phyloP scores from a whole-genome alignment of 192 early-diverging fungal species.

The Coemansia brasiliensis region DNA sequence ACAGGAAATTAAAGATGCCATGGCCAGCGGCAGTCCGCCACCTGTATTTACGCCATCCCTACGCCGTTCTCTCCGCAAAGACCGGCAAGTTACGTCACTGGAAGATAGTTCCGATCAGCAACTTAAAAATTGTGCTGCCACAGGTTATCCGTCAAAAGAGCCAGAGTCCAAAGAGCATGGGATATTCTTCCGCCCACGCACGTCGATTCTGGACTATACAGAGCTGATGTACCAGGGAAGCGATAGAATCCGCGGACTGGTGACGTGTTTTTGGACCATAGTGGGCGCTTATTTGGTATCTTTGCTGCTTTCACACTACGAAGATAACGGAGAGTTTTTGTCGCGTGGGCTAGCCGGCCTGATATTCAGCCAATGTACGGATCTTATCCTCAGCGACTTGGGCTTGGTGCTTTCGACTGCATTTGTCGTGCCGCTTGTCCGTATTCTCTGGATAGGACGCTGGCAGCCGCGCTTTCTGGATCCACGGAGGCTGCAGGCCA shows the following conservation, averaged over 20 bases:
- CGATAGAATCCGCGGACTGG: slow-evolving; percentile 44
- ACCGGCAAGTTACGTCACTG: slow-evolving; percentile 8
- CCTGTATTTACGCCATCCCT: slow-evolving; percentile 35
- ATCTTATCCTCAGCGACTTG: slow-evolving; percentile 71
- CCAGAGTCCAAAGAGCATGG: slow-evolving; percentile 6
- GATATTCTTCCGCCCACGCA: slow-evolving; percentile 32
- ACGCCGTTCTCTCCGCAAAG: slow-evolving; percentile 34
- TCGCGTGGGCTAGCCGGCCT: slow-evolving; percentile 24
- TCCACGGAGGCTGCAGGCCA: slow-evolving; percentile 17
- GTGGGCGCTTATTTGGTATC: slow-evolving; percentile 47
- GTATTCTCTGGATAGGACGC: slow-evolving; percentile 30
- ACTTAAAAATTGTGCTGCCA: not conserved
- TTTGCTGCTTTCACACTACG: slow-evolving; percentile 39
- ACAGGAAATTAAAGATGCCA: slow-evolving; percentile 23
- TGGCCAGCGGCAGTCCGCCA: slow-evolving; percentile 18
- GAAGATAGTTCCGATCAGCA: not conserved
- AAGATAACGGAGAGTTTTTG: slow-evolving; percentile 40
- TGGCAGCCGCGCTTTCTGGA: slow-evolving; percentile 25
- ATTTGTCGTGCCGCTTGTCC: slow-evolving; percentile 58
- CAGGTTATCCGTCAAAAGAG: not conserved
- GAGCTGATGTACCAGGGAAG: slow-evolving; percentile 55
- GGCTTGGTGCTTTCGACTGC: slow-evolving; percentile 67
- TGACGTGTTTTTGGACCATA: slow-evolving; percentile 56
- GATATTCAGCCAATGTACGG: slow-evolving; percentile 56
- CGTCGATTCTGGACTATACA: slow-evolving; percentile 55